These are phyloP conservation scores for Striga asiatica DNA, from an alignment of 257 asterid genomes.

Conservation along the genomic window DNA sequence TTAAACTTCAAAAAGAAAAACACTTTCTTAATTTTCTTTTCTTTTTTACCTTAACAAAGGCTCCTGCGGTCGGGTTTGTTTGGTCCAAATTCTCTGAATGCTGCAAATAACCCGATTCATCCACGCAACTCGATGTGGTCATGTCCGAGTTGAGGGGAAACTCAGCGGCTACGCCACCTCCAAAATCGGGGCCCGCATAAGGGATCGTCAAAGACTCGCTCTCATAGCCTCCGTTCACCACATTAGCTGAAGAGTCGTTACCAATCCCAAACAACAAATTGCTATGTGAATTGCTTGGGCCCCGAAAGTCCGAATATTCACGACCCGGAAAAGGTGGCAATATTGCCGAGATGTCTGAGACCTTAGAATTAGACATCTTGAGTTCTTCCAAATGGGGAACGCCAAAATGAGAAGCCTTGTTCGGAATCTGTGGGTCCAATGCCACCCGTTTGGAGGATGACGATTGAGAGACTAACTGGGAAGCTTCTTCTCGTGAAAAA, in stretches of 20 bases:
- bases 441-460: conserved; percentile 68
- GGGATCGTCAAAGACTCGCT: conserved; percentile 48
- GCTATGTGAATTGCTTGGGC: conserved; percentile 38
- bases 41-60: conserved; percentile 76
- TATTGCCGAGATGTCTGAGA: conserved; percentile 48
- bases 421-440: conserved; percentile 51
- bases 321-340: conserved; percentile 60
- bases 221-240: conserved; percentile 36
- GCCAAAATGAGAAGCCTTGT: conserved; percentile 44
- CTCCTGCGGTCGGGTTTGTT: conserved; percentile 38
- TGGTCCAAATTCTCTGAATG: conserved; percentile 75
- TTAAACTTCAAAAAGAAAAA: too few species aligned
- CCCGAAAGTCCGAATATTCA: conserved; percentile 50
- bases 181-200: conserved; percentile 40
- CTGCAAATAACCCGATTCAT: conserved; percentile 82
- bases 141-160: conserved; percentile 62
- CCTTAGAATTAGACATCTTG: conserved; percentile 43
- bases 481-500: conserved; percentile 47
- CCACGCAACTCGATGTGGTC: conserved; percentile 75
- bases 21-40: not conserved
- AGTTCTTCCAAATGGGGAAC: conserved; percentile 50
- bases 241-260: conserved; percentile 37
- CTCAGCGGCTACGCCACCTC: conserved; percentile 36
- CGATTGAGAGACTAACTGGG: conserved; percentile 16
- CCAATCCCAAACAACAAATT: conserved; percentile 46